A percentile compares a stretch with the other conserved stretches of the same genome.
Conservation (phyloP, 345 rosid species). For the Melaleuca alternifolia region DNA sequence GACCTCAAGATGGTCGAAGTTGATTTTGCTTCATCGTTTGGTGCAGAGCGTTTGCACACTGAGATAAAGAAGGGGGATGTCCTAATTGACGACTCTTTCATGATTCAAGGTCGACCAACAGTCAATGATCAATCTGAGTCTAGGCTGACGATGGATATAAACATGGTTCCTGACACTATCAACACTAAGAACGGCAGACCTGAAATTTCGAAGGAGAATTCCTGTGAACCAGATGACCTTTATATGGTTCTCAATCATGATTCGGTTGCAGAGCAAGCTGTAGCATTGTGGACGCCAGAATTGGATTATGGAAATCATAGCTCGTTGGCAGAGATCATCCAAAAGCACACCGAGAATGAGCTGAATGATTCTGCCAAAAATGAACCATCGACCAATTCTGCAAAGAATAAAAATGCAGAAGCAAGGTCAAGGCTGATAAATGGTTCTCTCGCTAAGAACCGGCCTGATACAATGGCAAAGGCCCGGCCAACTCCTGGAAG, state of each 20-base stretch:
- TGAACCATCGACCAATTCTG: slow-evolving; percentile 15
- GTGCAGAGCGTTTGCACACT: slow-evolving; percentile 11
- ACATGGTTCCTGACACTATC: slow-evolving; percentile 52
- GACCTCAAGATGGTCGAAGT: slow-evolving; percentile 32
- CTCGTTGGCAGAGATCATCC: slow-evolving; percentile 23
- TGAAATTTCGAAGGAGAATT: slow-evolving; percentile 18
- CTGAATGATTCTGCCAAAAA: slow-evolving; percentile 13
- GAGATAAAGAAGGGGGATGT: slow-evolving; percentile 40
- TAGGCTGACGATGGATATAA: slow-evolving; percentile 39
- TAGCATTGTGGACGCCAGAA: slow-evolving; percentile 68
- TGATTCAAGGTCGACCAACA: slow-evolving; percentile 49
- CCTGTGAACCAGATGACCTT: slow-evolving; percentile 85
- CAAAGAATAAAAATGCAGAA: slow-evolving; percentile 35
- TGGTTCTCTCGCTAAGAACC: slow-evolving; percentile 32
- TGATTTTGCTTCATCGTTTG: slow-evolving; percentile 25
- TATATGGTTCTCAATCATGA: slow-evolving; percentile 80
- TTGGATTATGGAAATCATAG: slow-evolving; percentile 50
- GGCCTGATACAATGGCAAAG: slow-evolving; percentile 34
- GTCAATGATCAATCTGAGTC: slow-evolving; percentile 35
- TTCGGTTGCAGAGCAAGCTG: slow-evolving; percentile 28
- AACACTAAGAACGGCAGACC: slow-evolving; percentile 12
- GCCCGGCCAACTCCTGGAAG: slow-evolving; percentile 47
- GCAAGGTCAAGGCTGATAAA: slow-evolving; percentile 38
- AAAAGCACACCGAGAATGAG: slow-evolving; percentile 20
- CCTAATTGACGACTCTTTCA: slow-evolving; percentile 76